Evolutionary conservation across 148 eudicot genomes (phyloP), one percentile per base, ranked within the genome.

Genomic region (Diospyros lotus): DNA sequence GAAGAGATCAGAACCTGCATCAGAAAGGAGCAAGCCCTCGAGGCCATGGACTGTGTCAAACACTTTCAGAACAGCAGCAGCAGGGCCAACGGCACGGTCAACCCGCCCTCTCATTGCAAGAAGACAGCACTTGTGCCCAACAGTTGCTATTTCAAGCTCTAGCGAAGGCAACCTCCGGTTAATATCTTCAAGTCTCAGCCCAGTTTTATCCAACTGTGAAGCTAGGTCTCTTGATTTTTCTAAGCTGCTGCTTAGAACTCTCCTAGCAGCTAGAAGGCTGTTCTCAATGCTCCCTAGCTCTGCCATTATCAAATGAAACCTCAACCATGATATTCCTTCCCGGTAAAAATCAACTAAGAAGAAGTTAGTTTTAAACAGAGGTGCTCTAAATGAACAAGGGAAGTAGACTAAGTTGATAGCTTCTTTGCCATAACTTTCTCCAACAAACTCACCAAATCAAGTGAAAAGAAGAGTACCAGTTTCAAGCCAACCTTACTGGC

Each of bases 401-500:
- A 71, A 3, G 12, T 45, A 42, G 4, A 60, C 43, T 52, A 43
- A 51, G 54, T 52, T 75, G 17, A 76, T 63, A 28, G 48, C 72
- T 79, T 73, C 70, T 79, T 73, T 77, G 76, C 75, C 77, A 81
- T 73, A 18, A 44, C 68, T 80, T 68, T 74, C 68, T 82, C 75
- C 82, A 81, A 80, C 84, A 44, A 76, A 82, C 84, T 82, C 83
- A 87, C 90, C 91, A 87, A 84, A 80, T 75, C 58, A 75, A 52
- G 13, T 50, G 48, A 75, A 73, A 66, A 75, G 10, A 67, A 66
- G 72, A 79, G 74, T 68, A 76, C 72, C 81, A 77, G 71, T 79
- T 83, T 85, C 85, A 71, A 79, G 84, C 88, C 89, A 83, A 78
- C 93, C 76, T 89, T 72, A 83, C 93, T 87, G 81, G 61, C 76